Evolutionary conservation across 805 yeast genomes (phyloP).

Genomic region (Pichia membranifaciens): DNA sequence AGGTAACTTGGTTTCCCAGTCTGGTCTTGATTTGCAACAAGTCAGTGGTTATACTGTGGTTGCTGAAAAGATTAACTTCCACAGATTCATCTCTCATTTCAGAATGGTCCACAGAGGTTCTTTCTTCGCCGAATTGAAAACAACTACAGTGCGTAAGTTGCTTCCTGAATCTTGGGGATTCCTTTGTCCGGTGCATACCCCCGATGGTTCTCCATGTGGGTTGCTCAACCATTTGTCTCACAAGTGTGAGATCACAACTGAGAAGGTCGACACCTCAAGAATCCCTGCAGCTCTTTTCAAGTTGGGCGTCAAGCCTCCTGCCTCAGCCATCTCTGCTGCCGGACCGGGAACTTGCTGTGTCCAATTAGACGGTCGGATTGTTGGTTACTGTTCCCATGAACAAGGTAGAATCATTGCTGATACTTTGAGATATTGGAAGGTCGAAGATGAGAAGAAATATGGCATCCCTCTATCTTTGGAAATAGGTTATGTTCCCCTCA

Average conservation of each 20-base stretch:
- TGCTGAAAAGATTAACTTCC: conserved; percentile 96
- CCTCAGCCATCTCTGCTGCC: conserved; percentile 59
- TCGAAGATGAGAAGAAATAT: conserved; percentile 54
- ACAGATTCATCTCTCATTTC: conserved; percentile 96
- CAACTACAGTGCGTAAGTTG: conserved; percentile 93
- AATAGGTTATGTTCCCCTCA: conserved; percentile 95
- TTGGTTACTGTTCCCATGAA: conserved; percentile 92
- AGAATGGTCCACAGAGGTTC: conserved; percentile 99
- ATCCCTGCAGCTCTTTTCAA: conserved; percentile 61
- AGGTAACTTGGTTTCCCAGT: conserved; percentile 93
- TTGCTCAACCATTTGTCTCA: conserved; percentile 93
- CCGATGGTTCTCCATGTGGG: conserved; percentile 99
- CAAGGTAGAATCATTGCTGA: conserved; percentile 85
- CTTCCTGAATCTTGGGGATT: conserved; percentile 99
- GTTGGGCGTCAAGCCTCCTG: conserved; percentile 78
- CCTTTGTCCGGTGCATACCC: conserved; percentile 97
- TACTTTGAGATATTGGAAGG: conserved; percentile 88
- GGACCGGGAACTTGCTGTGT: conserved; percentile 88
- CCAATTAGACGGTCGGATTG: conserved; percentile 84
- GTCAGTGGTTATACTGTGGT: conserved; percentile 97
- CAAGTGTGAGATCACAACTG: conserved; percentile 83
- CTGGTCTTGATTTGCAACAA: conserved; percentile 96
- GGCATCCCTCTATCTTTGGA: conserved; percentile 84
- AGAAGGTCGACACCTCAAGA: conserved; percentile 62
- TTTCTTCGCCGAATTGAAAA: conserved; percentile 95